phyloP scores from a whole-genome alignment of 1,139 yeast species.

The Candida labiduridarum region DNA sequence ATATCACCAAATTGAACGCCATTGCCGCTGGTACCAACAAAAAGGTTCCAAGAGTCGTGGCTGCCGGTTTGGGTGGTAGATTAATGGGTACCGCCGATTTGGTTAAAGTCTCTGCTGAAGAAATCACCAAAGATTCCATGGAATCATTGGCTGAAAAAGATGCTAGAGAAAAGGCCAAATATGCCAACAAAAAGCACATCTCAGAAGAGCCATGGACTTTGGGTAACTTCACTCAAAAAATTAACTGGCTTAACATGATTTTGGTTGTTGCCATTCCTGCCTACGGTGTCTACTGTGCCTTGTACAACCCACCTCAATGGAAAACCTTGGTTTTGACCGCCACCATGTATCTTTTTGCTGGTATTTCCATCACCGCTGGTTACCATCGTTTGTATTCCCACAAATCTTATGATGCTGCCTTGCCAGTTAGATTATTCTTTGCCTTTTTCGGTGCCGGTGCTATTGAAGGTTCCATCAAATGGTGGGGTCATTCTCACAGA shows the following conservation, averaged over 20 bases:
- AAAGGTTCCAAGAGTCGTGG: slow-evolving; percentile 67
- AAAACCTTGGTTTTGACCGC: slow-evolving; percentile 67
- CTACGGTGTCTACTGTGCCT: slow-evolving; percentile 58
- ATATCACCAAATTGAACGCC: slow-evolving; percentile 75
- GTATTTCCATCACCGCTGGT: slow-evolving; percentile 90
- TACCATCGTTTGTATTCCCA: slow-evolving; percentile 80
- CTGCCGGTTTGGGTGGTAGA: slow-evolving; percentile 75
- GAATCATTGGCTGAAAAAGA: slow-evolving; percentile 56
- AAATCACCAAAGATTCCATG: slow-evolving; percentile 56
- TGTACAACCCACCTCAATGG: slow-evolving; percentile 51
- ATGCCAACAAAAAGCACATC: slow-evolving; percentile 62
- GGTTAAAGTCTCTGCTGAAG: slow-evolving; percentile 67
- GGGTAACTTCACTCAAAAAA: slow-evolving; percentile 80
- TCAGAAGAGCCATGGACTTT: slow-evolving; percentile 91
- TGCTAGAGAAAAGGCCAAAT: slow-evolving; percentile 51
- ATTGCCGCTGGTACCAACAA: slow-evolving; percentile 88
- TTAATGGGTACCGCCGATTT: slow-evolving; percentile 80
- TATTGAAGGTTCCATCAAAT: slow-evolving; percentile 94
- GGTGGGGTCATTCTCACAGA: slow-evolving; percentile 99
- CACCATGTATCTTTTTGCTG: slow-evolving; percentile 67
- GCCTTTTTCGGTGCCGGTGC: slow-evolving; percentile 94
- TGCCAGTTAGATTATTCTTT: slow-evolving; percentile 69
- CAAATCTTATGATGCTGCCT: slow-evolving; percentile 76
- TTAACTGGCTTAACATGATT: slow-evolving; percentile 91
- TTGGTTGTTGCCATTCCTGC: slow-evolving; percentile 74